Conservation (phyloP, 2,329 filamentous ascomycete species). For the Hymenoscyphus salicellus region DNA sequence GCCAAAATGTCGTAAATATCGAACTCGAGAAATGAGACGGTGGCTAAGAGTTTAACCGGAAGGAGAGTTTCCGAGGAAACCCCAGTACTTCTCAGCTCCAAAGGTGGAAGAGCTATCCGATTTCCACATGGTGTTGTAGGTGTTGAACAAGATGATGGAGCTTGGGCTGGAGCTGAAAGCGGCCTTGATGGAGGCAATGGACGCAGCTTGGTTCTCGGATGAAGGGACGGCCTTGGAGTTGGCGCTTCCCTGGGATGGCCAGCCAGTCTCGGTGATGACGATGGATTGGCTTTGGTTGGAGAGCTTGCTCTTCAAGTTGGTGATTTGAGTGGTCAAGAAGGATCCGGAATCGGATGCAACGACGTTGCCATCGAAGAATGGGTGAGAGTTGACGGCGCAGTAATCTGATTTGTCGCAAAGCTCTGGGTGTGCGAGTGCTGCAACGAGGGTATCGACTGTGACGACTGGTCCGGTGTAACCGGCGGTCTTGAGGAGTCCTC, state of each 20-base stretch:
- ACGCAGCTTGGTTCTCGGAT: constrained; percentile 60
- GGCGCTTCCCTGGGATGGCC: constrained; percentile 66
- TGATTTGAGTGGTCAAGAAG: constrained; percentile 61
- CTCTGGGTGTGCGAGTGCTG: constrained; percentile 61
- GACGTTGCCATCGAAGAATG: constrained; percentile 73
- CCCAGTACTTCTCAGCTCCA: constrained; percentile 75
- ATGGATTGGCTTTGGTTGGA: constrained; percentile 52
- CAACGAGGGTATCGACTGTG: constrained; percentile 74
- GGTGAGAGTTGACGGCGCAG: constrained; percentile 77
- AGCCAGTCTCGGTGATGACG: constrained; percentile 79
- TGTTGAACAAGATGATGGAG: constrained; percentile 70
- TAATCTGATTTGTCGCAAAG: constrained; percentile 74
- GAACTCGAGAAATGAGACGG: neutral
- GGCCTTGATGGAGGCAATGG: constrained; percentile 61
- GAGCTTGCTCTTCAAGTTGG: constrained; percentile 43
- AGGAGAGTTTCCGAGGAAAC: constrained; percentile 45
- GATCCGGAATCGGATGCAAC: constrained; percentile 59
- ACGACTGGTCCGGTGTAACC: constrained; percentile 74
- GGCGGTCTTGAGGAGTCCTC: constrained; percentile 53
- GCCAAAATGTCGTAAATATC: constrained; percentile 12
- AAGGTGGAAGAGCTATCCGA: constrained; percentile 58
- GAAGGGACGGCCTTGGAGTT: constrained; percentile 71
- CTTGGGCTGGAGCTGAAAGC: constrained; percentile 51
- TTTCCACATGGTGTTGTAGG: constrained; percentile 82
- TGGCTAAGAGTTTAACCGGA: constrained; percentile 22